Evolutionary conservation across 75 land plant species (phyloP), one percentile per base, ranked within the genome.

Genomic region (Chamaecyparis obtusa): DNA sequence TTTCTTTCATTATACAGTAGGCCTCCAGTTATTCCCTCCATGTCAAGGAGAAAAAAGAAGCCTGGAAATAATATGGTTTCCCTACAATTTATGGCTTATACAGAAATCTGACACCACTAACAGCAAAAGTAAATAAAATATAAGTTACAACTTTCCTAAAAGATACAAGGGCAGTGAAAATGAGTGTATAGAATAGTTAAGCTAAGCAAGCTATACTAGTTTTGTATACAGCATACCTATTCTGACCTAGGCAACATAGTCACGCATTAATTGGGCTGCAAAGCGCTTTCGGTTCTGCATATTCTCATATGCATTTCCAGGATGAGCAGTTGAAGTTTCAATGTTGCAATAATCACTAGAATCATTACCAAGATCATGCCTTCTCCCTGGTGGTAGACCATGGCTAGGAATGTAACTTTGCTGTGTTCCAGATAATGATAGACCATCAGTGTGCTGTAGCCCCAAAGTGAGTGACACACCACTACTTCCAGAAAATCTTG

Each of bases 231-330:
- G 83, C 54, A 81, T 81, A 81, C 13, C 51, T 46, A n/a, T 46
- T n/a, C 83, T 81, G 83, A 30, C 83, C 87, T 84, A 93, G 43
- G 92, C 87, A 14, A 94, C 93, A 77, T 91, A 94, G 85, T 94
- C 93, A 19, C 87, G 90, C 87, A 92, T 55, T 49, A 94, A 56
- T 87, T 94, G 93, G 39, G 95, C 88, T 15, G 95, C 94, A 84
- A 93, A 94, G 76, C 94, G 82, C 91, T 94, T 94, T 85, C 92
- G 87, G 85, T 39, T 93, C 87, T 93, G 95, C n/a, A 93, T 88
- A 86, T 43, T 87, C 49, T 94, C 95, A 78, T 88, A 94, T 15
- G 88, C 88, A 56, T 85, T 87, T 6, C 91, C 10, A 32, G 94
- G 79, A 56, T 89, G 88, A 35, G 89, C 46, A 0, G 88, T 19